These are phyloP conservation scores for Oryza coarctata DNA, from an alignment of 176 grass and related monocot genomes.

Conservation along the genomic window DNA sequence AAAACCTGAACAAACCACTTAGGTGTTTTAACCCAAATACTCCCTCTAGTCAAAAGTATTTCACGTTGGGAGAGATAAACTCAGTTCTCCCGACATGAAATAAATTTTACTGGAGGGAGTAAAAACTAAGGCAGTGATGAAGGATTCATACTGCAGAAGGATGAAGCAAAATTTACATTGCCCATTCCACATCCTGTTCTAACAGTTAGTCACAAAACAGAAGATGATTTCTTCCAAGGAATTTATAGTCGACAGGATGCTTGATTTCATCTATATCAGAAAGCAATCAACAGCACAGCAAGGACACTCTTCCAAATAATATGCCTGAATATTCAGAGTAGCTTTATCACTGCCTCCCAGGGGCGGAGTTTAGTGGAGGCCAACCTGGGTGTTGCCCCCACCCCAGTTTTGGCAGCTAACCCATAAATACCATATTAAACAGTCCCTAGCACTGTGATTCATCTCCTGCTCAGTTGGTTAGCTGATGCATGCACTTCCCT, in stretches of 20 bases:
- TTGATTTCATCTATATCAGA: constrained; percentile 1
- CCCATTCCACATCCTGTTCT: background rate
- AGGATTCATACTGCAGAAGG: background rate
- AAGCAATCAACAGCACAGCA: background rate
- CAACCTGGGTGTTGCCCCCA: too few relatives aligned
- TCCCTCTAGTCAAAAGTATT: too few relatives aligned
- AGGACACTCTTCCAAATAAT: background rate
- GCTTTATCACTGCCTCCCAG: background rate
- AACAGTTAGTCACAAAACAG: background rate
- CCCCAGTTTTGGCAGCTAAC: too few relatives aligned
- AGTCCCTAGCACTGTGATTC: too few relatives aligned
- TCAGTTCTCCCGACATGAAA: background rate
- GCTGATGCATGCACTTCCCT: too few relatives aligned
- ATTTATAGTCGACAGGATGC: constrained; percentile 6
- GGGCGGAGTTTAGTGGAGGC: too few relatives aligned
- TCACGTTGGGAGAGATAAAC: too few relatives aligned
- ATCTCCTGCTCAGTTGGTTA: too few relatives aligned
- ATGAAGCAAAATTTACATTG: background rate
- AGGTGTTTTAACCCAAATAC: background rate
- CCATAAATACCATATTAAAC: too few relatives aligned
- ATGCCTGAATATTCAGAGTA: background rate
- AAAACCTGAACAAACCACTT: constrained; percentile 5
- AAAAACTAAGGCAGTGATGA: background rate
- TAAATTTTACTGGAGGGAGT: too few relatives aligned
- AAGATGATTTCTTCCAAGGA: background rate